Conservation (phyloP, 148 eudicot genomes). For the Nepenthes gracilis region DNA sequence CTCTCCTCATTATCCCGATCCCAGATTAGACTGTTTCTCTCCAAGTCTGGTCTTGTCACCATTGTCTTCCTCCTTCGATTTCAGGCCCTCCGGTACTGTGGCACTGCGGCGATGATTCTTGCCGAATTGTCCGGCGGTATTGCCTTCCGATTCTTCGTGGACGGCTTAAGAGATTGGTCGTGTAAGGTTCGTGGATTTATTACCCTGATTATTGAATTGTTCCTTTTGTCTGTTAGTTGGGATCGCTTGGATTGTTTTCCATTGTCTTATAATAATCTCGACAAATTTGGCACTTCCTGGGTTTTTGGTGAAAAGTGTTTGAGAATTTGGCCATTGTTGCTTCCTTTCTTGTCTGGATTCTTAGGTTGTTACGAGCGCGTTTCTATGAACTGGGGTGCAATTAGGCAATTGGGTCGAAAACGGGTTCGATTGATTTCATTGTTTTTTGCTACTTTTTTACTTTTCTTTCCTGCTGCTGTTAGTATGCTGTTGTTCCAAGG, state of each 20-base stretch:
- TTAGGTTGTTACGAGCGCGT: conserved; percentile 69
- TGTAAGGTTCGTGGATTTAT: conserved; percentile 57
- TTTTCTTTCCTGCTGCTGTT: conserved; percentile 68
- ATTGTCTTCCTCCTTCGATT: conserved; percentile 70
- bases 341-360: conserved; percentile 85
- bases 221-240: conserved; percentile 82
- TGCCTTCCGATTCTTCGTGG: conserved; percentile 37
- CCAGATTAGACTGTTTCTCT: conserved; percentile 31
- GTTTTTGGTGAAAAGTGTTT: conserved; percentile 49
- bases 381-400: conserved; percentile 44
- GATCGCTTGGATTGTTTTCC: conserved; percentile 88
- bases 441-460: conserved; percentile 64
- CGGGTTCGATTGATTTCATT: conserved; percentile 57
- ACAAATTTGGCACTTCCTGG: conserved; percentile 31
- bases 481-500: conserved; percentile 77
- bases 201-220: conserved; percentile 41
- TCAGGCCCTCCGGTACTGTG: conserved; percentile 81
- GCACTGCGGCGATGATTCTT: conserved; percentile 76
- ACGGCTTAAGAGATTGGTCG: conserved; percentile 21
- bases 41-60: conserved; percentile 54
- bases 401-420: conserved; percentile 57
- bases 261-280: conserved; percentile 48
- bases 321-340: conserved; percentile 80
- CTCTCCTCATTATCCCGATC: conserved; percentile 34
- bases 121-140: conserved; percentile 71